A percentile compares a stretch with the other conserved stretches of the same genome.
Evolutionary conservation across 2,329 filamentous ascomycete genomes (phyloP).

Genomic region (Lomentospora prolificans): DNA sequence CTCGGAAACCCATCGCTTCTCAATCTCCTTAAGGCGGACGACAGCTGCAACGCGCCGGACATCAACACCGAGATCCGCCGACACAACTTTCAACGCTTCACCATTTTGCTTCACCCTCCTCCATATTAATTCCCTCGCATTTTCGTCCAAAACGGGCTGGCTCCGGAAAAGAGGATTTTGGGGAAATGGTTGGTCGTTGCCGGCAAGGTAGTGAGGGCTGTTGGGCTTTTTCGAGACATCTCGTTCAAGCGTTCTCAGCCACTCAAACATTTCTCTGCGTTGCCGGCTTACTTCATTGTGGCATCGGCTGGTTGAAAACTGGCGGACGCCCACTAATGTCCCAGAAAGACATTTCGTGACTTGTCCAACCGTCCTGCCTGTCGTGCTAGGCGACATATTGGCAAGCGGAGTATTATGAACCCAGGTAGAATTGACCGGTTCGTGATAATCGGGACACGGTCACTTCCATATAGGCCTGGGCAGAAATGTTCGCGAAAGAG

Average conservation of each 20-base stretch:
- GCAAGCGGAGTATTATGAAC: neutral
- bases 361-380: neutral
- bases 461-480: too few relatives aligned
- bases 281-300: constrained; percentile 25
- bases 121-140: constrained; percentile 65
- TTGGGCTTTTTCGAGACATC: neutral
- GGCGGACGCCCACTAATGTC: constrained; percentile 13
- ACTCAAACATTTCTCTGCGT: constrained; percentile 28
- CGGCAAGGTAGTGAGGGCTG: constrained; percentile 25
- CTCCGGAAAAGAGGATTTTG: constrained; percentile 62
- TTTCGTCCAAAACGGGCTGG: constrained; percentile 63
- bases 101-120: constrained; percentile 53
- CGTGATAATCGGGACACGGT: too few relatives aligned
- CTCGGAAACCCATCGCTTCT: constrained; percentile 66
- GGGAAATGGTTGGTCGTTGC: constrained; percentile 55
- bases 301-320: constrained; percentile 30
- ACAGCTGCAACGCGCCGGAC: constrained; percentile 79
- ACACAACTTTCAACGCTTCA: constrained; percentile 64
- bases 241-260: constrained; percentile 20
- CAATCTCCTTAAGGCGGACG: constrained; percentile 74
- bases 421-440: too few relatives aligned
- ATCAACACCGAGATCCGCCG: constrained; percentile 67
- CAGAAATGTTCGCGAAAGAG: too few relatives aligned
- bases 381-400: neutral
- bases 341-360: neutral